Evolutionary conservation across 2,329 filamentous ascomycete species (phyloP).

Genomic region (Monilinia fructicola): DNA sequence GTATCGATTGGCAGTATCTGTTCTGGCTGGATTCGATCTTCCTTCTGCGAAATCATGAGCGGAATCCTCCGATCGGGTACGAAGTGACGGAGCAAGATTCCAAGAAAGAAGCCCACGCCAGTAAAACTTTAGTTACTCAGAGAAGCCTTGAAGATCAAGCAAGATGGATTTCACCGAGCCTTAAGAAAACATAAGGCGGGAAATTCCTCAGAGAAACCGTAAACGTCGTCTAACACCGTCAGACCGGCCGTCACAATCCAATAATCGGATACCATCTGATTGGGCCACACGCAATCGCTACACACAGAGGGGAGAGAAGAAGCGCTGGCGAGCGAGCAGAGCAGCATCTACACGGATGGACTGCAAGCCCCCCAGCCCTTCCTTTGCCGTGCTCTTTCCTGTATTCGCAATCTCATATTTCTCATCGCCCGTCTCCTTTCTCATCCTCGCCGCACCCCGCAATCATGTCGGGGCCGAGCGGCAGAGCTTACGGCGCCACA

Average conservation of each 20-base stretch:
- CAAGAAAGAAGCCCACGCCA: background rate
- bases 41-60: too few relatives aligned
- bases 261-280: background rate
- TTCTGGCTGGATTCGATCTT: too few relatives aligned
- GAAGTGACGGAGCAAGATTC: too few relatives aligned
- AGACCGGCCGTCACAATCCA: background rate
- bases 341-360: background rate
- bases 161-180: background rate
- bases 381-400: slow-evolving; percentile 36
- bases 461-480: background rate
- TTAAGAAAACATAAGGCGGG: background rate
- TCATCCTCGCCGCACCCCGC: background rate
- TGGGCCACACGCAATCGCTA: background rate
- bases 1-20: too few relatives aligned
- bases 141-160: background rate
- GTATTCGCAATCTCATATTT: slow-evolving; percentile 34
- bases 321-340: background rate
- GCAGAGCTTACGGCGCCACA: background rate
- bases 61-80: too few relatives aligned
- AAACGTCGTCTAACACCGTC: background rate
- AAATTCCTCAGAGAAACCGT: background rate
- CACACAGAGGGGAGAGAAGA: background rate
- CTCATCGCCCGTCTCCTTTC: slow-evolving; percentile 28
- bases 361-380: background rate
- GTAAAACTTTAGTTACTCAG: background rate